These are phyloP conservation scores for Mollisia scopiformis DNA, from an alignment of 2,329 filamentous ascomycete species.

Conservation along the genomic window DNA sequence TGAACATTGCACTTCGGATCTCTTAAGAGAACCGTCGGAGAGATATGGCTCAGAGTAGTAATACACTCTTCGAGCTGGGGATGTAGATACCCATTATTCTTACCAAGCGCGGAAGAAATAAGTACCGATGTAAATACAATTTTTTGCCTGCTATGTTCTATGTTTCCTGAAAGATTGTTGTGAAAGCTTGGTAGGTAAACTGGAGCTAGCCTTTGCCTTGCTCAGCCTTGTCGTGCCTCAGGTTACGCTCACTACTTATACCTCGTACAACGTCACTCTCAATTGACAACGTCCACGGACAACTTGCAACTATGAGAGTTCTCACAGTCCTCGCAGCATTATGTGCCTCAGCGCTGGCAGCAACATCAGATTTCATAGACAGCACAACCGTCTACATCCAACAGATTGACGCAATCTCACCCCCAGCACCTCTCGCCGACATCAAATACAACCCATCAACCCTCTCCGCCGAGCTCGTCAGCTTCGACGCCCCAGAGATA, in stretches of 20 bases:
- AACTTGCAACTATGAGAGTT: slow-evolving; percentile 33
- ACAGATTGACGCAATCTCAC: slow-evolving; percentile 22
- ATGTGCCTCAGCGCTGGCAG: slow-evolving; percentile 40
- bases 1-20: neutral
- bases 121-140: neutral
- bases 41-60: neutral
- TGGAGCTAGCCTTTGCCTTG: neutral
- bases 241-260: neutral
- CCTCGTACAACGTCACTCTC: slow-evolving; percentile 1
- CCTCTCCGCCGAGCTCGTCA: slow-evolving; percentile 48
- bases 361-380: slow-evolving; percentile 43
- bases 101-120: neutral
- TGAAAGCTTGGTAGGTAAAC: no score
- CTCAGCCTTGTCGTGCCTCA: neutral
- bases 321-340: slow-evolving; percentile 47
- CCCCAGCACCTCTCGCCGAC: slow-evolving; percentile 56
- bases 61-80: neutral
- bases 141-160: neutral
- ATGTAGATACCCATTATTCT: neutral
- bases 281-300: neutral
- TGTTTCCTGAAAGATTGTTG: neutral
- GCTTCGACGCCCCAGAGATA: slow-evolving; percentile 60
- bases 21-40: neutral
- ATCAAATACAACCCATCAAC: slow-evolving; percentile 56
- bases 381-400: slow-evolving; percentile 35